Evolutionary conservation across 2,329 filamentous ascomycete species (phyloP).

Genomic region (Botrytis paeoniae): DNA sequence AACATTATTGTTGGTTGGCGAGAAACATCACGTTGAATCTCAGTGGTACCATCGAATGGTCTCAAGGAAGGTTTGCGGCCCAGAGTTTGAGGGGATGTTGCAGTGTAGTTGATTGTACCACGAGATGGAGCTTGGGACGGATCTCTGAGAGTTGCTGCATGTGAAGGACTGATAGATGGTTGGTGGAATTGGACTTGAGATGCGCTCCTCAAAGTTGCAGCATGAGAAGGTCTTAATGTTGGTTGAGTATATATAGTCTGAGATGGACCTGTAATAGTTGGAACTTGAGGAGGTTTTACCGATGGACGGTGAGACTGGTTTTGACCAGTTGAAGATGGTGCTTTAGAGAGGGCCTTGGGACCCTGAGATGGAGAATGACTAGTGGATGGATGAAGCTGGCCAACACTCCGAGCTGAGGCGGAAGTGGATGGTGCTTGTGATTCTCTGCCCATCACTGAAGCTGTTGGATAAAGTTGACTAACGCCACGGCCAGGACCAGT

Average conservation of each 20-base stretch:
- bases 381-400: neutral
- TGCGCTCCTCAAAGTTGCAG: neutral
- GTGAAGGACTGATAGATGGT: neutral
- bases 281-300: neutral
- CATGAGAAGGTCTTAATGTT: neutral
- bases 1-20: neutral
- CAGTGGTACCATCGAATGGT: neutral
- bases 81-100: neutral
- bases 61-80: neutral
- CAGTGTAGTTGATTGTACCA: neutral
- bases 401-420: neutral
- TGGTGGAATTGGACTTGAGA: neutral
- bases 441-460: neutral
- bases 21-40: conserved; percentile 3
- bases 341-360: neutral
- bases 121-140: neutral
- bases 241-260: neutral
- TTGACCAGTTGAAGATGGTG: neutral
- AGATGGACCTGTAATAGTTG: neutral
- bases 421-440: neutral
- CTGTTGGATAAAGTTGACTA: neutral
- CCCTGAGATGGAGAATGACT: neutral
- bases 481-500: neutral
- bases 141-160: neutral
- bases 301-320: neutral